Base-by-base conservation (phyloP, 306 rosid genomes). In the Lathyrus tuberosus region DNA sequence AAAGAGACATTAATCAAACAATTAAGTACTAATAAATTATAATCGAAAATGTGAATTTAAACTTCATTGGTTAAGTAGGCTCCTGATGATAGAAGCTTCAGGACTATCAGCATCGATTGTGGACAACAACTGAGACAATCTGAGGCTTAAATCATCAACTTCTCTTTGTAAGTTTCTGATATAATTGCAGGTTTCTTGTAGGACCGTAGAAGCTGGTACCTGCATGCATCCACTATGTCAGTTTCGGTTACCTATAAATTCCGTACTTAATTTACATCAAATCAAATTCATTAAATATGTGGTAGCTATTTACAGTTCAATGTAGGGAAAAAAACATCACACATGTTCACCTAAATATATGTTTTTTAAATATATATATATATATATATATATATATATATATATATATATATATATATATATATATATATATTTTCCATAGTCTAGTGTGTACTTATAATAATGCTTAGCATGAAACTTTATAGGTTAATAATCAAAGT, bases 131-230 rank as follows among this genome's bases (percentile, higher is more conserved):
- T 94, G 97, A 62, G 95, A 83, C 56, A 94, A 80, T 22, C 98
- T 76, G 76, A 90, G 83, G 62, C 98, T 94, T 40, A 94, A 79
- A 64, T 87, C 98, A 73, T 88, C 91, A 48, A 94, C 96, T 41
- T 94, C 98, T 74, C 82, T 82, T 85, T 90, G 94, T 69, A 94
- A 86, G 81, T 76, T 85, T 82, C 87, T 85, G 52, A 94, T 94
- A 83, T 90, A 90, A 83, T 89, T 90, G 89, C 98, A 94, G 62
- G 98, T 94, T 79, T 94, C 98, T 78, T 94, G 97, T 79, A 94
- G 97, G 78, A 94, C 96, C 96, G 90, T 94, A 0, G 98, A 85
- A 10, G 98, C 98, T 63, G 98, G 81, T 66, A 87, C 98, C 98
- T 94, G 81, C 81, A 73, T 57, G 78, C 73, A 73, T 13, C 44